Evolutionary conservation across 495 filamentous ascomycete genomes (phyloP), one percentile per base, ranked within the genome.

Genomic region (Lasiosphaeria ovina): DNA sequence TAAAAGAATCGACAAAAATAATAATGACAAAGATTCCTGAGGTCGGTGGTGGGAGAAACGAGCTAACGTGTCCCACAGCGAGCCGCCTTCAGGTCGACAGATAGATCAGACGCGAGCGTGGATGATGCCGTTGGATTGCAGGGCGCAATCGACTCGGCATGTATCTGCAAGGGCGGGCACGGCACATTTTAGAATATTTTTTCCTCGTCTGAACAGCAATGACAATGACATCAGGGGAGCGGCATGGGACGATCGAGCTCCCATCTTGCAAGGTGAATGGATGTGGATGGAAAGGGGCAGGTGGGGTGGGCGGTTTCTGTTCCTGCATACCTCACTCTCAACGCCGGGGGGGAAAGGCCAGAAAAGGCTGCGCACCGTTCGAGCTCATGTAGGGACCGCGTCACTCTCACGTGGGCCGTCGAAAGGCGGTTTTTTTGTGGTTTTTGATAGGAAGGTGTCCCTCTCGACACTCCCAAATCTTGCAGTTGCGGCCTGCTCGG

Each of bases 41-140:
- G 64, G 64, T 68, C 65, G 76, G 73, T 47, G 44, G 83, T 82
- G 81, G 81, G 79, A 86, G 85, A 80, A 74, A 85, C 85, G 85
- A 87, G 82, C 79, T 77, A 87, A 87, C 84, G 84, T 82, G 82
- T 87, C 85, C 85, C 82, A 85, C 83, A 77, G 72, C 79, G 77
- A 75, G 75, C 77, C 62, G 67, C 66, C 70, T 54, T 72, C 53
- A 71, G 72, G 68, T 74, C 73, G 71, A 73, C 76, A 58, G 55
- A 66, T 64, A 62, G 66, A 65, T 66, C 64, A 70, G 70, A 71
- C 74, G 71, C 69, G 74, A 72, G 65, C 59, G 75, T 80, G 76
- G 61, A 60, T 81, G 81, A 83, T 82, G 81, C 83, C 80, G 81
- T 24, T 68, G 76, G 74, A 77, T 73, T 70, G 69, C 70, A 70